phyloP scores from a whole-genome alignment of 2,329 filamentous ascomycete genomes.

The Penicillium sp. region DNA sequence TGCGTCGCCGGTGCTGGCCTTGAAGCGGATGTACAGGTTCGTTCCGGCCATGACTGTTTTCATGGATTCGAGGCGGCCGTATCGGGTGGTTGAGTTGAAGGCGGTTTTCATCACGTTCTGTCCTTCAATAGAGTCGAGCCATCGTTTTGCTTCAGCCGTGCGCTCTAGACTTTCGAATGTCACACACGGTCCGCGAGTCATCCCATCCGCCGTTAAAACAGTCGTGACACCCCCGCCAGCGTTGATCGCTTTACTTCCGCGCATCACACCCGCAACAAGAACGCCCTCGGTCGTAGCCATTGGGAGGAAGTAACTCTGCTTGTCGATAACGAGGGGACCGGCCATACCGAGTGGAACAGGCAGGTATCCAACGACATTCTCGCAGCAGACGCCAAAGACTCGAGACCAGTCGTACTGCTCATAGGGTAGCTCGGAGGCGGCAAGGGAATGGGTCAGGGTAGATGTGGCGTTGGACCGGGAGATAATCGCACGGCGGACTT shows the following conservation, averaged over 20 bases:
- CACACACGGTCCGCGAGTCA: conserved; percentile 96
- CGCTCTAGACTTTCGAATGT: conserved; percentile 86
- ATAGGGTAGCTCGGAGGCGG: conserved; percentile 85
- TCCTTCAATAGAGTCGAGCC: conserved; percentile 90
- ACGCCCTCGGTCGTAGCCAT: conserved; percentile 99
- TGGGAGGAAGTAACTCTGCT: conserved; percentile 92
- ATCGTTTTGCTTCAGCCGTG: conserved; percentile 90
- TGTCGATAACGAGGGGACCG: conserved; percentile 90
- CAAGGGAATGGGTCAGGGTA: conserved; percentile 74
- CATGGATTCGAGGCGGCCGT: conserved; percentile 84
- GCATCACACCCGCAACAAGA: conserved; percentile 87
- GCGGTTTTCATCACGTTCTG: conserved; percentile 83
- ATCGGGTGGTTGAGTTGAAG: conserved; percentile 96
- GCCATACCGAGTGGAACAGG: conserved; percentile 93
- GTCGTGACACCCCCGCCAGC: conserved; percentile 90
- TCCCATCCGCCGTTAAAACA: conserved; percentile 89
- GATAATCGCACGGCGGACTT: conserved; percentile 85
- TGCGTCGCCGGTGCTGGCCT: conserved; percentile 96
- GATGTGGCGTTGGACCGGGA: conserved; percentile 82
- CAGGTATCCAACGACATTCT: conserved; percentile 96
- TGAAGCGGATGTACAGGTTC: conserved; percentile 96
- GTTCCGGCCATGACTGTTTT: conserved; percentile 94
- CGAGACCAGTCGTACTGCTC: conserved; percentile 93
- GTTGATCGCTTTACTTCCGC: conserved; percentile 98
- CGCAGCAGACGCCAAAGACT: conserved; percentile 94